phyloP scores from a whole-genome alignment of 148 eudicot species.

The Rhododendron ferrugineum region DNA sequence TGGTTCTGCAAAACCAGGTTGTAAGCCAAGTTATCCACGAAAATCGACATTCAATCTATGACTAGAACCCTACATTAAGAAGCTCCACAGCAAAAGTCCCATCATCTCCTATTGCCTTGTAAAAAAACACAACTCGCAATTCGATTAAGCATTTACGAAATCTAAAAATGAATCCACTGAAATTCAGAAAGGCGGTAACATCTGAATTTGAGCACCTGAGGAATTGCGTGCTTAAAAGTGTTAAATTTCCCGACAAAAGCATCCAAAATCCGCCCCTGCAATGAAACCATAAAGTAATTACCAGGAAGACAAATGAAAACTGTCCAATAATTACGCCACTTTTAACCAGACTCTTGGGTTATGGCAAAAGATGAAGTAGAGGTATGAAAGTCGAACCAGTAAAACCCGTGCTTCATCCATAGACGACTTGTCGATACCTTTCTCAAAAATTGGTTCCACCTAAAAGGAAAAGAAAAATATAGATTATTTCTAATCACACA shows the following conservation, averaged over 20 bases:
- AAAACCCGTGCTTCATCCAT: conserved; percentile 94
- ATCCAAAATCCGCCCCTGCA: conserved; percentile 90
- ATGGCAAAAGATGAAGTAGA: neutral
- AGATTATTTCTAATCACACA: neutral
- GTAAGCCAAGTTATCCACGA: neutral
- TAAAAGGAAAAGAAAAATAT: conserved; percentile 23
- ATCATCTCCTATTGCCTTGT: neutral
- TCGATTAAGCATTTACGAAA: neutral
- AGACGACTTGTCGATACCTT: conserved; percentile 79
- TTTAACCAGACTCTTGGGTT: conserved; percentile 1
- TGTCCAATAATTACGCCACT: neutral
- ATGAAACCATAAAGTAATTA: conserved; percentile 8
- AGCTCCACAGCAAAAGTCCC: neutral
- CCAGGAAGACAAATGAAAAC: neutral
- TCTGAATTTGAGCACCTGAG: conserved; percentile 52
- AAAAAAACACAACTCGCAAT: neutral
- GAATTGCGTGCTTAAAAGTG: conserved; percentile 81
- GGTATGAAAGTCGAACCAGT: conserved; percentile 43
- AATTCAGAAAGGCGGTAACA: conserved; percentile 1
- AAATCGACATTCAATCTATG: neutral
- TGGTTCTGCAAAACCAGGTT: neutral
- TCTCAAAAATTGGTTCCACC: conserved; percentile 99
- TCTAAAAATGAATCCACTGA: neutral
- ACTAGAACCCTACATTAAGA: neutral
- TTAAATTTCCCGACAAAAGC: conserved; percentile 97